A percentile compares a stretch with the other conserved stretches of the same genome.
phyloP scores from a whole-genome alignment of 1,139 yeast genomes.

The Sugiyamaella japonica region DNA sequence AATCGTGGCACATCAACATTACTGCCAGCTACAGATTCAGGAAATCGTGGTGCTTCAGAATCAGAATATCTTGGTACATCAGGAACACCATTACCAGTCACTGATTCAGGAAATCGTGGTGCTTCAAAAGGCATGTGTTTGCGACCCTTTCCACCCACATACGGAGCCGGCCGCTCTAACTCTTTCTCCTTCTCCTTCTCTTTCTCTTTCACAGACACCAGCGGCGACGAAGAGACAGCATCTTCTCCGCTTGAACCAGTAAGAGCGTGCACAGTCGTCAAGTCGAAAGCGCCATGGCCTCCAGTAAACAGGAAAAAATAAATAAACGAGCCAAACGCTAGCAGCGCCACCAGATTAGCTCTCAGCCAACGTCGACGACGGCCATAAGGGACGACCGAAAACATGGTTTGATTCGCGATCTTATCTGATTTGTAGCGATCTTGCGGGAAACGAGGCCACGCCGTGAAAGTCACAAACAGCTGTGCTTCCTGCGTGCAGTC shows the following conservation, averaged over 20 bases:
- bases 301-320: slow-evolving; percentile 4
- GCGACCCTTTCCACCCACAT: background rate
- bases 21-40: too few species aligned
- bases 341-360: slow-evolving; percentile 14
- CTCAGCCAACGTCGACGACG: slow-evolving; percentile 16
- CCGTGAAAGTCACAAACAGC: too few species aligned
- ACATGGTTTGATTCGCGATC: slow-evolving; percentile 1
- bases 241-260: slow-evolving; percentile 5
- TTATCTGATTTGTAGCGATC: too few species aligned
- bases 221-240: background rate
- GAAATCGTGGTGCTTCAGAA: too few species aligned
- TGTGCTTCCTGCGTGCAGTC: too few species aligned
- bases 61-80: too few species aligned
- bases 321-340: slow-evolving; percentile 7
- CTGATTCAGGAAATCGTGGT: too few species aligned
- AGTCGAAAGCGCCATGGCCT: background rate
- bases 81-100: too few species aligned
- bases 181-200: too few species aligned
- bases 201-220: background rate
- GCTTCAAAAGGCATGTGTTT: background rate
- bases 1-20: too few species aligned
- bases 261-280: slow-evolving; percentile 3
- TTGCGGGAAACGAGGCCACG: too few species aligned
- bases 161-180: slow-evolving; percentile 8
- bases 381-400: slow-evolving; percentile 12